Base-by-base conservation (phyloP, 2,329 filamentous ascomycete genomes). In the Aureobasidium vineae region DNA sequence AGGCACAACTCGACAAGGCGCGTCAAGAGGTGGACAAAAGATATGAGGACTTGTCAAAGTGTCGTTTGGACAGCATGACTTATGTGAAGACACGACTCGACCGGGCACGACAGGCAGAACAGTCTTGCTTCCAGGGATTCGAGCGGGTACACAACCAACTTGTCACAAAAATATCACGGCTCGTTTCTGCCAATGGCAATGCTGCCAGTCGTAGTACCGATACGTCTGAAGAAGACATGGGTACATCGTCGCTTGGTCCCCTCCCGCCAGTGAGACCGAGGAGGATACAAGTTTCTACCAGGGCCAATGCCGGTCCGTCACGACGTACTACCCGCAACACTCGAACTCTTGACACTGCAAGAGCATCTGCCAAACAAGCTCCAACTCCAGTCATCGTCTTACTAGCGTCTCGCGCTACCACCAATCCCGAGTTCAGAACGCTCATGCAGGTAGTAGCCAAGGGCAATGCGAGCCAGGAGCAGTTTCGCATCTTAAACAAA, bases 391-490 rank as follows among this genome's bases (percentile, higher is more conserved):
- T 95, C 50, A 94, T 95, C 66, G 88, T 91, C 57, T 87, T 90
- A 69, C 79, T 95, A 28, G 91, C 91, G 0, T 88, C 91, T 71
- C 86, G 86, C 70, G 91, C 91, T 6, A 89, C 89, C 0, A 86
- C 85, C 28, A 89, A 95, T 73, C 84, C 87, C 0, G 83, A 89
- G 65, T 80, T 95, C 11, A 88, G 92, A 66, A 86, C 89, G 41
- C 80, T 95, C 0, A 95, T 95, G 91, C 91, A 91, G 75, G 86
- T 90, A 64, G 91, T 95, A 0, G 91, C 91, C 0, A 87, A 88
- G 33, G 90, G 90, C 1, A 84, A 88, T 70, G 90, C 91, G 0
- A 86, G 85, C 16, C 84, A 86, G 43, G 84, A 86, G 19, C 90
- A 95, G 74, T 79, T 95, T 11, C 86, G 86, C 53, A 85, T 88